Evolutionary conservation across 2,329 filamentous ascomycete genomes (phyloP), one percentile per base, ranked within the genome.

Genomic region (Tolypocladium nubicola): DNA sequence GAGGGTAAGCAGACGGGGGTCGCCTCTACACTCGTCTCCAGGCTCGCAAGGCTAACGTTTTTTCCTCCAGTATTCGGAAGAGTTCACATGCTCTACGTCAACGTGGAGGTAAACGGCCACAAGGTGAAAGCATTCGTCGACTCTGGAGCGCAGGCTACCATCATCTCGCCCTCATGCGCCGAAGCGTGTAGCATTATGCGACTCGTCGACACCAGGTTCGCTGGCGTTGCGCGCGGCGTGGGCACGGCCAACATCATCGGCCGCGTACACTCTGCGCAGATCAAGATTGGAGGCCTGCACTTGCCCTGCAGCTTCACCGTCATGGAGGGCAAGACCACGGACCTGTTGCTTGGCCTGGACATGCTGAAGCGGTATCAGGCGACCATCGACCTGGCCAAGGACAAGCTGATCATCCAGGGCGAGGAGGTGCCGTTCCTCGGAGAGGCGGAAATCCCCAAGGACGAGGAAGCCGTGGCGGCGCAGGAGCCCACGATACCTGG

Each of bases 321-420:
- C 68, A 99, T 99, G 94, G 94, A 99, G 75, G 94, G 94, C 62
- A 99, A 97, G 73, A 86, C 90, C 55, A 94, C 99, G 30, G 94
- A 97, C 70, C 79, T 99, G 21, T 81, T 99, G 2, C 83, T 99
- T 14, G 94, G 94, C 4, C 77, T 99, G 47, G 94, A 99, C 71
- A 99, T 99, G 90, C 80, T 99, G 60, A 97, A 96, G 75, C 85
- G 94, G 43, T 92, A 97, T 73, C 93, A 96, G 73, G 94, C 93
- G 40, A 88, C 82, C 65, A 93, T 99, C 66, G 94, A 99, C 70
- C 80, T 99, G 14, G 82, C 85, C 61, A 87, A 87, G 67, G 90
- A 94, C 66, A 89, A 86, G 61, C 82, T 99, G 21, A 82, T 95
- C 61, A 96, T 99, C 64, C 89, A 94, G 66, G 89, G 87, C 57